Evolutionary conservation across 805 yeast genomes (phyloP), one percentile per base, ranked within the genome.

Genomic region (Kazachstania psychrophila): DNA sequence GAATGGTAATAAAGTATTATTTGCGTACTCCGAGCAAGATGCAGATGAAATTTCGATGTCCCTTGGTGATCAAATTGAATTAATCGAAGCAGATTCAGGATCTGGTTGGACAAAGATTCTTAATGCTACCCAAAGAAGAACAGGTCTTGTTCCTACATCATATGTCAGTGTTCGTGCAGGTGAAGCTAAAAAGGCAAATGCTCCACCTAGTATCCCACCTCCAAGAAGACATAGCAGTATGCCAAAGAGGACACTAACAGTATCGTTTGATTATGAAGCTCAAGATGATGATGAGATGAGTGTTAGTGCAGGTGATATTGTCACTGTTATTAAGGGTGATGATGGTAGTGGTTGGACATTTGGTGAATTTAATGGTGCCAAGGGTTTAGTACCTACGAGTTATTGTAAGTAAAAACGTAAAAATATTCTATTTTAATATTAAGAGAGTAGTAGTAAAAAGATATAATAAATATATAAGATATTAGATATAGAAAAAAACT

Each of bases 301-400:
- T 15, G 73, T 92, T 15, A 49, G 46, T 6, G 78, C 72, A 0
- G 96, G 95, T 2, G 96, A 89, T 43, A 68, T 66, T 37, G 73
- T 92, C 14, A 68, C 71, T 9, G 70, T 92, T 10, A 51, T 82
- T 1, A 77, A 71, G 20, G 84, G 77, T 34, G 82, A 79, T 36
- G 83, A 80, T 46, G 88, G 86, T 8, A 71, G 72, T 27, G 98
- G 98, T 0, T 92, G 99, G 99, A 88, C 96, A 2, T 82, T 78
- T 47, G 97, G 96, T 10, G 89, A 83, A 53, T 41, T 80, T 6
- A 65, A 75, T 44, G 92, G 89, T 0, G 45, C 43, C 6, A 64
- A 62, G 14, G 94, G 94, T 1, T 54, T 81, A 38, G 78, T 84
- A 58, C 97, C 97, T 5, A 77, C 92, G 0, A 67, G 81, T 42